Evolutionary conservation across 2,329 filamentous ascomycete genomes (phyloP).

Genomic region (Penicillium polonicum): DNA sequence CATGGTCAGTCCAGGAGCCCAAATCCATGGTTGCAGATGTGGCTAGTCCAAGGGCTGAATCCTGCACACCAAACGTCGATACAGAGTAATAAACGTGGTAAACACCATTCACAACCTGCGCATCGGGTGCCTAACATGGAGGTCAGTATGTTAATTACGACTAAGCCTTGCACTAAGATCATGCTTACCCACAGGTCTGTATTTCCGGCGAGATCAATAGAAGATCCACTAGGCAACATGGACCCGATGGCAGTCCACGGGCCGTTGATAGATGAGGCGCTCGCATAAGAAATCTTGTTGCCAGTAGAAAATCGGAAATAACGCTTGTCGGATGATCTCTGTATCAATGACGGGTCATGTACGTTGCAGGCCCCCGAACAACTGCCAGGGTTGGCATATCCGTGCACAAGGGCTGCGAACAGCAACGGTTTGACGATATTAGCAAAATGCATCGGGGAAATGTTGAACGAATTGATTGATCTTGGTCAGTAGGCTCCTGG

Average conservation of each 20-base stretch:
- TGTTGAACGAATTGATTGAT: not conserved
- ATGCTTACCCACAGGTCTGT: conserved; percentile 50
- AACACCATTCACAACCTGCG: conserved; percentile 54
- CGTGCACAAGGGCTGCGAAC: conserved; percentile 21
- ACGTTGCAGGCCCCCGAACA: conserved; percentile 35
- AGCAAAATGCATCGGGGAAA: conserved; percentile 6
- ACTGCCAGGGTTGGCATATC: conserved; percentile 32
- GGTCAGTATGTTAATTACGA: not conserved
- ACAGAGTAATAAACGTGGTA: conserved; percentile 69
- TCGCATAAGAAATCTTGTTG: conserved; percentile 50
- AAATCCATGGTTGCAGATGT: conserved; percentile 46
- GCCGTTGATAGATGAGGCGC: conserved; percentile 48
- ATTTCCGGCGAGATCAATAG: conserved; percentile 47
- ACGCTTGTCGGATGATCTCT: conserved; percentile 47
- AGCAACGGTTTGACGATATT: conserved; percentile 1
- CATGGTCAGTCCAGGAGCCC: conserved; percentile 36
- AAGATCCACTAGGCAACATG: conserved; percentile 48
- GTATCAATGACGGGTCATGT: conserved; percentile 53
- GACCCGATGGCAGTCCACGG: conserved; percentile 53
- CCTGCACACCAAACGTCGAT: conserved; percentile 60
- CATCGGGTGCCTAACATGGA: conserved; percentile 59
- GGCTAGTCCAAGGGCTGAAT: conserved; percentile 61
- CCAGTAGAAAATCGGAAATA: conserved; percentile 57
- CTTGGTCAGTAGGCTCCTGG: not conserved
- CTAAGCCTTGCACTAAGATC: no score